Evolutionary conservation across 331 rosid genomes (phyloP).

Genomic region (Pyrus hybrid): DNA sequence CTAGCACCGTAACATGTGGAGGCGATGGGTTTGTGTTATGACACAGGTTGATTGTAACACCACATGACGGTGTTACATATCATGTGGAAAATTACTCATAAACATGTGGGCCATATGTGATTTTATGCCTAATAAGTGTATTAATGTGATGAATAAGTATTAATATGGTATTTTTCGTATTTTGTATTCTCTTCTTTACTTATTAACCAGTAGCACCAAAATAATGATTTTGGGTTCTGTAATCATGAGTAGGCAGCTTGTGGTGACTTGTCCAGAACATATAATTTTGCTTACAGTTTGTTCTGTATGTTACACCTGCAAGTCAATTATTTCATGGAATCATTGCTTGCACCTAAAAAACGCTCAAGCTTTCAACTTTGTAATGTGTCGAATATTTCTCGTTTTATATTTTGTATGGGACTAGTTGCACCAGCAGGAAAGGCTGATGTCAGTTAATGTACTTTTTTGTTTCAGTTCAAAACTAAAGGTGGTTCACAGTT

Average conservation of each 20-base stretch:
- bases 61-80: not conserved
- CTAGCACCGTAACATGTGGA: not conserved
- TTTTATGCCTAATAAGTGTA: not conserved
- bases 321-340: not conserved
- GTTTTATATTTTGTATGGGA: not conserved
- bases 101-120: not conserved
- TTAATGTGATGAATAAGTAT: not conserved
- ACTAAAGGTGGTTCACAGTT: conserved; percentile 85
- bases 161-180: not conserved
- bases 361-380: not conserved
- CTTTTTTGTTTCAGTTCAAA: conserved; percentile 57
- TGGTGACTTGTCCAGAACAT: not conserved
- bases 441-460: not conserved
- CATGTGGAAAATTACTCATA: not conserved
- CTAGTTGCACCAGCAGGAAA: not conserved
- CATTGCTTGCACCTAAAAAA: not conserved
- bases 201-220: not conserved
- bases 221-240: not conserved
- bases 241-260: not conserved
- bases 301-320: not conserved
- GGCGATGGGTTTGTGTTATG: not conserved
- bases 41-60: not conserved
- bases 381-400: too few species aligned
- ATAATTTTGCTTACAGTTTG: not conserved
- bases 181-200: not conserved